Base-by-base conservation (phyloP, 306 rosid species). In the Cotoneaster glaucophyllus region DNA sequence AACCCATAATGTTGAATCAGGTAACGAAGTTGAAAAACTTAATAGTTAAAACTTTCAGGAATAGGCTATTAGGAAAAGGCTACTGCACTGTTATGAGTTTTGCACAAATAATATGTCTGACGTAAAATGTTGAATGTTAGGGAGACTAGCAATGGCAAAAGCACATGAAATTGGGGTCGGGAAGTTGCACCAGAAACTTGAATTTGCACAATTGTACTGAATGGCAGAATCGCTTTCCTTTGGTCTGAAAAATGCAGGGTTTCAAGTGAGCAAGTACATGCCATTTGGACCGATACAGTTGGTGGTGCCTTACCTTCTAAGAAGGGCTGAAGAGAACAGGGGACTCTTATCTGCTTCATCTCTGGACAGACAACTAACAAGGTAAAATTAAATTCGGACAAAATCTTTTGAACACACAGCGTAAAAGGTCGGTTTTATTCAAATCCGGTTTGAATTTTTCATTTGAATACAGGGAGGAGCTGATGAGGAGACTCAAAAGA, bases 211-310 rank as follows among this genome's bases (percentile, higher is more conserved):
- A 71, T 86, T 95, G 18, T 82, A 83, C 50, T 97, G 99, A 53
- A 95, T 95, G 99, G 84, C 97, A 5, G 99, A 95, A 50, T 89
- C 92, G 12, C 87, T 95, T 29, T 95, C 99, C 21, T 90, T 80
- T 75, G 93, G 90, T 29, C 73, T 95, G 67, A 84, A 90, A 79
- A 89, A 89, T 69, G 97, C 97, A 69, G 99, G 99, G 73, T 95
- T 95, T 78, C 97, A 89, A 77, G 99, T 95, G 6, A 95, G 99
- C 61, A 95, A 95, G 82, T 95, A 95, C 2, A 89, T 95, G 99
- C 97, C 99, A 12, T 92, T 90, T 78, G 99, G 99, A 24, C 89
- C 93, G 0, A 82, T 95, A 3, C 90, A 89, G 43, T 79, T 76
- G 59, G 97, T 95, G 22, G 87, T 95, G 80, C 99, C 99, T 19